Evolutionary conservation across 371 early-diverging fungal species (phyloP), one percentile per base, ranked within the genome.

Genomic region (Mucor plumbeus): DNA sequence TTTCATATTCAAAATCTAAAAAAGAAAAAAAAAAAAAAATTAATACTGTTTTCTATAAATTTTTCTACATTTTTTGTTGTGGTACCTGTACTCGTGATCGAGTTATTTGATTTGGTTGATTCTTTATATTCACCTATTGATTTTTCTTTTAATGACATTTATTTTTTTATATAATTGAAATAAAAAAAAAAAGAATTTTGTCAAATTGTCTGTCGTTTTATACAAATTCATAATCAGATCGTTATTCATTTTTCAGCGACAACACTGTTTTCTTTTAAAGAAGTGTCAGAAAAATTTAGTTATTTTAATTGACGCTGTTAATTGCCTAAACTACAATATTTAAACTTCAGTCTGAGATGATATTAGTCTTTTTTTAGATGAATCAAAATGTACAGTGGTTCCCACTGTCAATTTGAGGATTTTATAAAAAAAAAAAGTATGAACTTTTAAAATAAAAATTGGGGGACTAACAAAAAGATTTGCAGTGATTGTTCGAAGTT

Each of bases 391-490:
- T 9, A 36, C 38, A 36, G 38, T 36, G 58, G 39, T 21, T 58
- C 58, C 58, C n/a, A 58, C 58, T 39, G 44, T 10, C 19, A 43
- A 59, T 59, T 43, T 43, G 60, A 59, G 41, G 44, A 43, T 31
- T 61, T 61, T 39, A 58, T 58, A 58, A n/a, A n/a, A n/a, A n/a
- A n/a, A n/a, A n/a, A n/a, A n/a, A n/a, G n/a, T n/a, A n/a, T 14
- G 31, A 39, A 58, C 26, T 7, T 35, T 38, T 41, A 26, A 48
- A 14, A 19, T 19, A 5, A 19, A 48, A 41, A 41, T 7, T 11
- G 41, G 41, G 41, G 41, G 41, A 11, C 14, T 41, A 41, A 36
- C 38, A 36, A 36, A 36, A 36, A 36, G 9, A 36, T 36, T 36
- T 36, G 38, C 38, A 35, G 15, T 19, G 54, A 53, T 44, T 44